A percentile compares a stretch with the other conserved stretches of the same genome.
Conservation (phyloP, 2,329 filamentous ascomycete genomes). For the Monilinia aucupariae region DNA sequence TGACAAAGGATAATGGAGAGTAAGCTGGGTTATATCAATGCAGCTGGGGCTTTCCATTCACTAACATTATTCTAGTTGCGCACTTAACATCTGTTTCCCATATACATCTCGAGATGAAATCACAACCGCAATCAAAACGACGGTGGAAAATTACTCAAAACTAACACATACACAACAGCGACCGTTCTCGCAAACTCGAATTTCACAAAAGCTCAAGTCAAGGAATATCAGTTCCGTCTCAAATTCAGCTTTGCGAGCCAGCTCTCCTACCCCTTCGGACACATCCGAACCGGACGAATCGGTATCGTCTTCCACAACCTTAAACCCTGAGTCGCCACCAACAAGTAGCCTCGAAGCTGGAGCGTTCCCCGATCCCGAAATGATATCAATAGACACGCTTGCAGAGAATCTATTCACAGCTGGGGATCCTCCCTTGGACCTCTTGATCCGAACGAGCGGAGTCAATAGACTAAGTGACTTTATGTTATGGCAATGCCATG, state of each 20-base stretch:
- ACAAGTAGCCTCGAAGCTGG: constrained; percentile 28
- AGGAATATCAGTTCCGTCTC: constrained; percentile 44
- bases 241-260: constrained; percentile 33
- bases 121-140: constrained; percentile 79
- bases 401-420: constrained; percentile 84
- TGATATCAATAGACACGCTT: constrained; percentile 76
- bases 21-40: constrained; percentile 37
- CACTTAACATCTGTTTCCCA: constrained; percentile 93
- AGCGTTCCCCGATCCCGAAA: constrained; percentile 70
- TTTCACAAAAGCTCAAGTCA: constrained; percentile 76
- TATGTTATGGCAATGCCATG: constrained; percentile 97
- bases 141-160: constrained; percentile 78
- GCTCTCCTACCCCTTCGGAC: constrained; percentile 44
- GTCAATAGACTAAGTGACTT: constrained; percentile 93
- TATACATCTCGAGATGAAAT: constrained; percentile 97
- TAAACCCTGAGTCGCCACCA: constrained; percentile 35
- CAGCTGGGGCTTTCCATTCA: neutral
- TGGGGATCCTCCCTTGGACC: constrained; percentile 77
- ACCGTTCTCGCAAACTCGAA: constrained; percentile 81
- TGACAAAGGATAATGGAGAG: constrained; percentile 84
- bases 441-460: constrained; percentile 87
- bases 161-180: constrained; percentile 61
- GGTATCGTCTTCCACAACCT: constrained; percentile 55
- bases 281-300: constrained; percentile 44
- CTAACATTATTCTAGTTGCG: constrained; percentile 41